Base-by-base conservation (phyloP, 2,329 filamentous ascomycete genomes). In the Neopestalotiopsis rosae region DNA sequence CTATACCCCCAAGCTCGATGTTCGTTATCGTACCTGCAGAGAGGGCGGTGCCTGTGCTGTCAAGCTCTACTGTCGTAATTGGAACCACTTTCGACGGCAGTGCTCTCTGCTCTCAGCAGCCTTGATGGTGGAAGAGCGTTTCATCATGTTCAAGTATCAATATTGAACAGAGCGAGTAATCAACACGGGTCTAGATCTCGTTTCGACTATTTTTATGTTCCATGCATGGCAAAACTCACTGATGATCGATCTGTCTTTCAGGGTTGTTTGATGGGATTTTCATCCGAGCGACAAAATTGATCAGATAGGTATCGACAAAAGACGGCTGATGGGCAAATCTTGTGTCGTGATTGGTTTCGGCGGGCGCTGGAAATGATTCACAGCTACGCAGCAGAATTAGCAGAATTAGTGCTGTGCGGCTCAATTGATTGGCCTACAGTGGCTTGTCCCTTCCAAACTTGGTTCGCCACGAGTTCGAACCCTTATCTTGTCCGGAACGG, bases 361-460 rank as follows among this genome's bases (percentile, higher is more conserved):
- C 45, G 45, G 17, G 42, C 42, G 45, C 45, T 38, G 45, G 3
- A 9, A 17, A 52, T 52, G 45, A 52, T 52, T 52, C 45, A n/a
- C 45, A 52, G 45, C 45, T 52, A 28, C 24, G 24, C 24, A 28
- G 24, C 24, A 7, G 59, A 40, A 62, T 38, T 32, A 20, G 24
- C 24, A 28, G 24, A 28, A 32, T 14, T 24, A 13, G 61, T 49
- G 61, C 40, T 30, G 38, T 42, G 38, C 34, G 17, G 61, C 61
- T 45, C 61, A 64, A 64, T 24, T 42, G 24, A 20, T 42, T 52
- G 45, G 45, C 45, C 45, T 52, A n/a, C 45, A 52, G 45, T 52
- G 45, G 45, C 45, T 28, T 28, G 24, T 28, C 24, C 45, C 10
- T 38, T 38, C 34, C 34, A 38, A 38, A 38, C 34, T 38, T 38